A percentile compares a stretch with the other conserved stretches of the same genome.
Evolutionary conservation across 352 stramenopile species (phyloP).

Genomic region (Phytophthora macrochlamydospora): DNA sequence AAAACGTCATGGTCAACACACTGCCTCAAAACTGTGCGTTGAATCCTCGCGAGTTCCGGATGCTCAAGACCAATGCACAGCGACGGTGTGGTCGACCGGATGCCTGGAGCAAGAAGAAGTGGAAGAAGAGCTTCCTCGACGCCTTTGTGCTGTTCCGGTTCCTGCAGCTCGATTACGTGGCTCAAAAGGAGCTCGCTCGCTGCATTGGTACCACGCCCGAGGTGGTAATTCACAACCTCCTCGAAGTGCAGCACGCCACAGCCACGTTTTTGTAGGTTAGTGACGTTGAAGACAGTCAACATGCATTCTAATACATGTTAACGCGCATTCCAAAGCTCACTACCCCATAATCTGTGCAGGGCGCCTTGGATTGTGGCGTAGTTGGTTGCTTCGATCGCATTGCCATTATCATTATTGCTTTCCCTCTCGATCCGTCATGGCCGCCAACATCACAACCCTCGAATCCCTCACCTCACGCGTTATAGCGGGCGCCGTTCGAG

Average conservation of each 20-base stretch:
- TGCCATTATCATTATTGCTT: not conserved
- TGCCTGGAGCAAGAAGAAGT: conserved; percentile 89
- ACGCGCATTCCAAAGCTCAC: not conserved
- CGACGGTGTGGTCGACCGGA: conserved; percentile 67
- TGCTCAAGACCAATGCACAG: conserved; percentile 70
- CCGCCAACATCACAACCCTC: conserved; percentile 5
- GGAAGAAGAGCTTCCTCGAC: conserved; percentile 90
- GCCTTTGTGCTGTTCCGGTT: conserved; percentile 83
- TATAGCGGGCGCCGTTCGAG: not conserved
- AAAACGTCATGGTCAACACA: conserved; percentile 92
- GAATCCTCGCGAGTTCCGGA: conserved; percentile 87
- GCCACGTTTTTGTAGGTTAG: conserved; percentile 64
- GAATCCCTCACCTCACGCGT: conserved; percentile 20
- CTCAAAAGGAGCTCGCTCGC: conserved; percentile 87
- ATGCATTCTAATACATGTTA: not conserved
- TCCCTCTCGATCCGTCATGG: conserved; percentile 5
- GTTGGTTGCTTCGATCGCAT: not conserved
- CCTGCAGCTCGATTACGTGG: conserved; percentile 83
- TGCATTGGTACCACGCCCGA: conserved; percentile 90
- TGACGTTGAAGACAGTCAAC: not conserved
- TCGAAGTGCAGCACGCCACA: conserved; percentile 82
- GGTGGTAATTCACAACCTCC: conserved; percentile 87
- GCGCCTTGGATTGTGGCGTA: too few species aligned
- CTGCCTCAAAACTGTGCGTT: conserved; percentile 84
- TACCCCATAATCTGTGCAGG: too few species aligned